These are phyloP conservation scores for Amaranthus tricolor DNA, from an alignment of 179 eudicot species.

Conservation along the genomic window DNA sequence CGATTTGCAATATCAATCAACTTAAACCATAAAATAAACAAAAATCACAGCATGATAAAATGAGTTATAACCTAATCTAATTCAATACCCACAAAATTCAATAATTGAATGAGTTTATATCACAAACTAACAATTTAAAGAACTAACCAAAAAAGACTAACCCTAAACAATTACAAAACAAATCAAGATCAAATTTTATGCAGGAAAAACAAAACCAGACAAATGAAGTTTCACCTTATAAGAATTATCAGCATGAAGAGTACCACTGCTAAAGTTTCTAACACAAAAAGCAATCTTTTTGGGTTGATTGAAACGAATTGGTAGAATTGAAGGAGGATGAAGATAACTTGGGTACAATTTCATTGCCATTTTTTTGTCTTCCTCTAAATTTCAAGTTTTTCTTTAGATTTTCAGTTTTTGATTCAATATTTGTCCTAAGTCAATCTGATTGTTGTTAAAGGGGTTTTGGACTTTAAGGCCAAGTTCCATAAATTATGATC, in stretches of 20 bases:
- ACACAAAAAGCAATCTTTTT: conserved; percentile 16
- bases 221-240: conserved; percentile 21
- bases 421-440: not conserved
- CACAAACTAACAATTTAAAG: not conserved
- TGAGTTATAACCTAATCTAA: not conserved
- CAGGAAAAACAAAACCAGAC: not conserved
- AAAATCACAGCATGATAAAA: not conserved
- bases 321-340: conserved; percentile 23
- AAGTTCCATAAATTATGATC: not conserved
- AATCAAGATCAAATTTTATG: not conserved
- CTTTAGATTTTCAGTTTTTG: not conserved
- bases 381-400: not conserved
- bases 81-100: not conserved
- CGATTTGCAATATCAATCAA: not conserved
- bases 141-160: conserved; percentile 3
- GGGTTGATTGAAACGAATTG: conserved; percentile 25
- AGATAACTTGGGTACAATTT: conserved; percentile 20
- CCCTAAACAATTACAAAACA: not conserved
- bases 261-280: conserved; percentile 21
- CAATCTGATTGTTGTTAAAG: not conserved
- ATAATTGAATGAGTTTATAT: not conserved
- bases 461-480: not conserved
- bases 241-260: conserved; percentile 21
- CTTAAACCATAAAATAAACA: not conserved
- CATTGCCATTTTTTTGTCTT: conserved; percentile 22